Conservation (phyloP, 2,329 filamentous ascomycete genomes). For the Helminthosporium solani region DNA sequence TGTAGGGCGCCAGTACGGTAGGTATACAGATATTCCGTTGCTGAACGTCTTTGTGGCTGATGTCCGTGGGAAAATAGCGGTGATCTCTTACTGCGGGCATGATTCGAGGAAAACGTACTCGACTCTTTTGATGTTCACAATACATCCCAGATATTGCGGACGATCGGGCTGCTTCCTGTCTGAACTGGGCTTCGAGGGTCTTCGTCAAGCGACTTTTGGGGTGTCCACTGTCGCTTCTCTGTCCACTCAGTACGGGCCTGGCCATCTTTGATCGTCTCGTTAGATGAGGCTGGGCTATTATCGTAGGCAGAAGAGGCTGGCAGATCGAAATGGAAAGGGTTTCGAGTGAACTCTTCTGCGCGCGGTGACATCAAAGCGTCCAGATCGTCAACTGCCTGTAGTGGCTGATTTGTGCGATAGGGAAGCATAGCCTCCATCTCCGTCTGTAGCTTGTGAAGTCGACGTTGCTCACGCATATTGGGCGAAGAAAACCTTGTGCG, state of each 20-base stretch:
- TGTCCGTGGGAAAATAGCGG: neutral
- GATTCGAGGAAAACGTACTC: neutral
- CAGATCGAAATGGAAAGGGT: constrained; percentile 42
- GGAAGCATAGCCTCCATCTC: constrained; percentile 43
- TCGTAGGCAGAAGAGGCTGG: constrained; percentile 24
- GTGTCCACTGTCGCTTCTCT: constrained; percentile 40
- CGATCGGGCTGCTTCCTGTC: constrained; percentile 71
- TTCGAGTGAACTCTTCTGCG: constrained; percentile 68
- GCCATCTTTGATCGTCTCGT: constrained; percentile 34
- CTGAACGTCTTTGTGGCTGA: neutral
- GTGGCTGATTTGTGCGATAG: constrained; percentile 22
- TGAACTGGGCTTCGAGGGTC: constrained; percentile 76
- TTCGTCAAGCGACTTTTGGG: constrained; percentile 60
- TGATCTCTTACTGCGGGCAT: neutral
- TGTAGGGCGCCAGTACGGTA: neutral
- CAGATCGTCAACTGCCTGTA: constrained; percentile 39
- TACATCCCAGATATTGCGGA: constrained; percentile 75
- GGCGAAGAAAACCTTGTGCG: constrained; percentile 43
- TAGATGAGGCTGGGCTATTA: constrained; percentile 32
- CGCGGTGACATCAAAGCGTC: constrained; percentile 69
- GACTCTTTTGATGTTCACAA: constrained; percentile 53
- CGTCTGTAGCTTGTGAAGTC: constrained; percentile 42
- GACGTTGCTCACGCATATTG: constrained; percentile 41
- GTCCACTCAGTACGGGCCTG: constrained; percentile 31
- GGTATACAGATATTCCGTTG: neutral